These are phyloP conservation scores for Calocera cornea DNA, from an alignment of 768 basidiomycete species.

Conservation along the genomic window DNA sequence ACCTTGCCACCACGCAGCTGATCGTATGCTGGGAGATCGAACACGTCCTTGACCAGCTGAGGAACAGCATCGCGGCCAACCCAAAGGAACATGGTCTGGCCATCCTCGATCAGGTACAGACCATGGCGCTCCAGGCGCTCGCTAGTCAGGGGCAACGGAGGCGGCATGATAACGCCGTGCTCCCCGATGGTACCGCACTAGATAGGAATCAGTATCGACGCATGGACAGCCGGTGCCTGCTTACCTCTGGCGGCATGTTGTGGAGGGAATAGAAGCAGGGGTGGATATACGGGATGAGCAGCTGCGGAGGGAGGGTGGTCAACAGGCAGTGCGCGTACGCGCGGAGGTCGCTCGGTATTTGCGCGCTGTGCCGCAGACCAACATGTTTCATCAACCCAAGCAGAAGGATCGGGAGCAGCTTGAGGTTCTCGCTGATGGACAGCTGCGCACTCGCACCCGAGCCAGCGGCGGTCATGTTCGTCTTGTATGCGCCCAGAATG, in stretches of 20 bases:
- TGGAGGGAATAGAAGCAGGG: conserved; percentile 92
- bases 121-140: conserved; percentile 92
- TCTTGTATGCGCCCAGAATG: conserved; percentile 78
- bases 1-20: conserved; percentile 90
- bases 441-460: conserved; percentile 89
- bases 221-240: conserved; percentile 14
- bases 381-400: conserved; percentile 93
- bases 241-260: conserved; percentile 85
- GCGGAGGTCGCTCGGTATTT: conserved; percentile 92
- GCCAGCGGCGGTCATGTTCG: conserved; percentile 88
- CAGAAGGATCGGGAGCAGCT: conserved; percentile 80
- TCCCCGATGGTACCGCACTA: conserved; percentile 88
- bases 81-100: conserved; percentile 96
- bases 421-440: conserved; percentile 84
- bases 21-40: conserved; percentile 77
- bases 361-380: conserved; percentile 87
- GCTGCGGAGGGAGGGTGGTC: conserved; percentile 80
- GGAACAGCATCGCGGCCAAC: conserved; percentile 98
- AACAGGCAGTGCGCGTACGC: conserved; percentile 89
- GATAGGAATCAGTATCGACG: conserved; percentile 9
- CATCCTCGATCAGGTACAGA: conserved; percentile 91
- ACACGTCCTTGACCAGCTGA: conserved; percentile 85
- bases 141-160: conserved; percentile 79
- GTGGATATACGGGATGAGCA: conserved; percentile 86
- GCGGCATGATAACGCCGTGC: conserved; percentile 74